Evolutionary conservation across 2,329 filamentous ascomycete species (phyloP), one percentile per base, ranked within the genome.

Genomic region (Metarhizium guizhouense): DNA sequence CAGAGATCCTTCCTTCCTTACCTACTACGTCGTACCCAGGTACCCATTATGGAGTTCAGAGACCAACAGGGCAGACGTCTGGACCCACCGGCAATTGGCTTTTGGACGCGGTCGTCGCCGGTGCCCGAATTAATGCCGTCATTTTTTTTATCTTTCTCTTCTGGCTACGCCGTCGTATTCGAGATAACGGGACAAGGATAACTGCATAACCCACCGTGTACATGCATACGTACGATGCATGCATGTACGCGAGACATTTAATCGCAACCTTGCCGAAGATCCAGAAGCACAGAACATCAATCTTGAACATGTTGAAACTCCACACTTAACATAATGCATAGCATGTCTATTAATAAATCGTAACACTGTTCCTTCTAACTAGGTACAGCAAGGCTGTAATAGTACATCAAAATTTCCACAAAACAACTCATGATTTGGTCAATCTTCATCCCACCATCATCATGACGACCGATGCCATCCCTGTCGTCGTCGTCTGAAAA

Each of bases 21-120:
- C 25, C 25, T 25, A 25, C 25, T 25, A 25, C 25, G 25, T 25
- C 25, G 25, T 4, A 25, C 25, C 25, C 25, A 25, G 25, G 25
- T 25, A 25, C 32, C 32, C 10, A 11, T 7, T 34, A 34, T 11
- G 32, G 32, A 34, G 7, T 40, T 5, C 38, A 40, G 11, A 16
- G 38, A 40, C 38, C 25, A n/a, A 30, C 18, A 34, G 32, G 32
- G 32, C 7, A 34, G 32, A 34, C 2, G 32, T 8, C 32, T 11
- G 25, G 32, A 34, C 32, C 32, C 32, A 34, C 32, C 10, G 6
- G 5, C 45, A 48, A 48, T 8, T 29, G n/a, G 7, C 30, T 3
- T 16, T 5, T 16, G 43, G 50, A 49, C 45, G 54, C 59, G 60
- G 60, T 52, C 57, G 60, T 61, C 60, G 60, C 55, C 60, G 60